Evolutionary conservation across 192 early-diverging fungal genomes (phyloP).

Genomic region (Coemansia sp.): DNA sequence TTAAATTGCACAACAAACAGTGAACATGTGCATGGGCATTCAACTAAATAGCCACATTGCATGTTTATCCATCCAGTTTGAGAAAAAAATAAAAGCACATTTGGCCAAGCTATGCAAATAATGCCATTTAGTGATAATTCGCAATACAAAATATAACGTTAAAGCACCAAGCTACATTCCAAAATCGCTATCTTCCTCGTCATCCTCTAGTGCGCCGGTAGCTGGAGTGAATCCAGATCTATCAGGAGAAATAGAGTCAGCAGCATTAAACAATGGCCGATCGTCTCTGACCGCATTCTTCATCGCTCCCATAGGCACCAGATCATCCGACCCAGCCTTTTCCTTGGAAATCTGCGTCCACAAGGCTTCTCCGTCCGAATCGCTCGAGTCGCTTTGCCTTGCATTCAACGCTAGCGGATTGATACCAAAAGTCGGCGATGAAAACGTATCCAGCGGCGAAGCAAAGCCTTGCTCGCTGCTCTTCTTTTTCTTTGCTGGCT

Average conservation of each 20-base stretch:
- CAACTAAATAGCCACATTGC: too few species aligned
- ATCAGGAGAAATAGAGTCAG: background rate
- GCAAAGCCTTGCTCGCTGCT: too few species aligned
- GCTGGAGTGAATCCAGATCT: background rate
- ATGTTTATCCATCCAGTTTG: too few species aligned
- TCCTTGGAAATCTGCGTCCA: slow-evolving; percentile 26
- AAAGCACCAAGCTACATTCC: too few species aligned
- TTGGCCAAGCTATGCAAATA: too few species aligned
- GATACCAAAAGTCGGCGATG: background rate
- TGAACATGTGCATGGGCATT: too few species aligned
- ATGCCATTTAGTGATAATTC: too few species aligned
- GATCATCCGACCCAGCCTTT: slow-evolving; percentile 13
- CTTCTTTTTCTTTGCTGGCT: background rate
- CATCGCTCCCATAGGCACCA: slow-evolving; percentile 21
- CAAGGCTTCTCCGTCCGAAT: background rate
- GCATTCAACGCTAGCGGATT: background rate
- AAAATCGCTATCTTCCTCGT: slow-evolving; percentile 17
- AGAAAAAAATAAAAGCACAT: too few species aligned
- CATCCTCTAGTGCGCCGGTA: slow-evolving; percentile 8
- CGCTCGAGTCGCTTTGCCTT: background rate
- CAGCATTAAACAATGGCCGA: background rate
- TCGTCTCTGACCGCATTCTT: background rate
- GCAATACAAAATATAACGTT: too few species aligned
- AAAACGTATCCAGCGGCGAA: too few species aligned
- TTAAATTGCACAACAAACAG: too few species aligned